phyloP scores from a whole-genome alignment of 108 stramenopile genomes.

The Nitzschia palea region DNA sequence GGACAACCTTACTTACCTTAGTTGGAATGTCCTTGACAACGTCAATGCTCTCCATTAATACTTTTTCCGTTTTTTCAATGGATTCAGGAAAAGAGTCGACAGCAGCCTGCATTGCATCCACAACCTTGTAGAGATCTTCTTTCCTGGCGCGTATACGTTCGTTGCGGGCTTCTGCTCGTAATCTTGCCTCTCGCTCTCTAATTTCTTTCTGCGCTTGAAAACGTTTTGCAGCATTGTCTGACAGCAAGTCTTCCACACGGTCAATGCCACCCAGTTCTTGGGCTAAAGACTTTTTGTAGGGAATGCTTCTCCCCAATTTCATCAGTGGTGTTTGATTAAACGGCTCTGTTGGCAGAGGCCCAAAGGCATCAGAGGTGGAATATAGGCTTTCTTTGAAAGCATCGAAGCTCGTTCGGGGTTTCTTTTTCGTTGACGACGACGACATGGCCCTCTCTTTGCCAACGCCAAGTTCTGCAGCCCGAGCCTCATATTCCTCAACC shows the following conservation, averaged over 20 bases:
- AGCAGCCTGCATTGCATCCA: constrained; percentile 7
- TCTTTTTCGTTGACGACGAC: not conserved
- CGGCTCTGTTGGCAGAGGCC: not conserved
- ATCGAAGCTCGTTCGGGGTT: not conserved
- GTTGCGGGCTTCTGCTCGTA: constrained; percentile 9
- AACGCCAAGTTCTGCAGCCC: not conserved
- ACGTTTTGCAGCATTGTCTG: constrained; percentile 4
- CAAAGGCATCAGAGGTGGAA: constrained; percentile 3
- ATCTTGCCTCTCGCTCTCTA: constrained; percentile 4
- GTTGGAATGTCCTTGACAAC: not conserved
- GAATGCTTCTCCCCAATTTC: not conserved
- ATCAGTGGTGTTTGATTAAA: not conserved
- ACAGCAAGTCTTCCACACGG: constrained; percentile 10
- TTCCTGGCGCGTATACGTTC: constrained; percentile 12
- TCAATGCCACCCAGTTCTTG: constrained; percentile 7
- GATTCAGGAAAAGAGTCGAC: constrained; percentile 8
- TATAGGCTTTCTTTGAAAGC: constrained; percentile 2
- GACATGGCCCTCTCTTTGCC: not conserved
- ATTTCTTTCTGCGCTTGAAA: constrained; percentile 13
- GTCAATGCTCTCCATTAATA: not conserved
- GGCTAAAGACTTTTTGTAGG: not conserved
- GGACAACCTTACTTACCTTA: constrained; percentile 17
- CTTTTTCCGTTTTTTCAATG: not conserved
- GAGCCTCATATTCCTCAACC: not conserved
- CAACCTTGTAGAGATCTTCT: constrained; percentile 16